Conservation (phyloP, 208 protist genomes). For the Trypanosoma conorhini region DNA sequence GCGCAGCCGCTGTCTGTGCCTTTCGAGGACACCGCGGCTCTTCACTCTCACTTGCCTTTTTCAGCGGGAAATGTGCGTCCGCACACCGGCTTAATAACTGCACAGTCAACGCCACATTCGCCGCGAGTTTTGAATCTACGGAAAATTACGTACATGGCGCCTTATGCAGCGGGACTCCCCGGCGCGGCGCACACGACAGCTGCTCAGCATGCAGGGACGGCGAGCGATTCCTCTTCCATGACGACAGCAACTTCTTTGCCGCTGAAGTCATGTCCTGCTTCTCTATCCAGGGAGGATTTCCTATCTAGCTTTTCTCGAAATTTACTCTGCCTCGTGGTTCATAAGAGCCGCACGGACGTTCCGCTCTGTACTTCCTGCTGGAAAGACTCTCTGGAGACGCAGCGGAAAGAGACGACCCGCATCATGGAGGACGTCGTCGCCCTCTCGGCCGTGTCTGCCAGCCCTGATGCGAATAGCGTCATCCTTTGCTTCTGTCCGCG, state of each 20-base stretch:
- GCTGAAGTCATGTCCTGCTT: background rate
- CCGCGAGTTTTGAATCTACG: background rate
- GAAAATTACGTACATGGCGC: slow-evolving; percentile 7
- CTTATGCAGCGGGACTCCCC: background rate
- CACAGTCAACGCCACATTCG: background rate
- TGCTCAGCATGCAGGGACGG: background rate
- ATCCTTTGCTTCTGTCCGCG: slow-evolving; percentile 8
- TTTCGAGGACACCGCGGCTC: background rate
- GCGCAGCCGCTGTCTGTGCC: background rate
- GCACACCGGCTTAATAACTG: background rate
- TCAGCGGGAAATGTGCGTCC: background rate
- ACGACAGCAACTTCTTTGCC: background rate
- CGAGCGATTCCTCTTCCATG: background rate
- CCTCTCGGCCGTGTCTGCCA: background rate
- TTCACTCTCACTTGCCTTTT: background rate
- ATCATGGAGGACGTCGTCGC: slow-evolving; percentile 14
- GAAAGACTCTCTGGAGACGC: slow-evolving; percentile 12
- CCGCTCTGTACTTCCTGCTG: slow-evolving; percentile 27
- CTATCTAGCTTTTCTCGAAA: slow-evolving; percentile 5
- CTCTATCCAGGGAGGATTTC: slow-evolving; percentile 10
- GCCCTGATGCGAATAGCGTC: slow-evolving; percentile 4
- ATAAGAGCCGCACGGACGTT: slow-evolving; percentile 12
- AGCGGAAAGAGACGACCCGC: background rate
- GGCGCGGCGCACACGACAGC: background rate
- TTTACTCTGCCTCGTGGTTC: slow-evolving; percentile 23